Evolutionary conservation across 2,329 filamentous ascomycete species (phyloP), one percentile per base, ranked within the genome.

Genomic region (Dactylella cylindrospora): DNA sequence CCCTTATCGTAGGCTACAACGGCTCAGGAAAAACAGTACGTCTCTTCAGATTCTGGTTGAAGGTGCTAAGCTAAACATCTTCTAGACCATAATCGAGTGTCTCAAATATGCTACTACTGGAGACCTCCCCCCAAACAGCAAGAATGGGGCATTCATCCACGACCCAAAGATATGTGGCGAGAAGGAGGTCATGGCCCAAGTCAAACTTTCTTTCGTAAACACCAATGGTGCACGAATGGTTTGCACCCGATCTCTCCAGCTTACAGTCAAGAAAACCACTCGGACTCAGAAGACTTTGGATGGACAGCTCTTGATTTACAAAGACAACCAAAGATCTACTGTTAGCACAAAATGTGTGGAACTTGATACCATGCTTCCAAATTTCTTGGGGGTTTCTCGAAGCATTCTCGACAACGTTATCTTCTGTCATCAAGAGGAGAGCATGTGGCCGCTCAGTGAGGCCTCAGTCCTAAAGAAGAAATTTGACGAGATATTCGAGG

Each of bases 371-470:
- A 81, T 91, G 67, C 85, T 98, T 72, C 90, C 91, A 0, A 82
- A 87, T 67, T 86, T 88, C 66, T 79, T 98, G 0, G 93, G 93
- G 29, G 93, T 96, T 2, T 93, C 90, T 1, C 84, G 85, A 51
- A 90, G 93, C 9, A 84, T 98, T 51, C 79, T 98, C 20, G 90
- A 97, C 67, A 86, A 86, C 57, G 93, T 98, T 71, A 96, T 98
- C 67, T 98, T 98, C 74, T 98, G 93, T 72, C 93, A 98, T 71
- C 93, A 98, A 71, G 93, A 98, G 71, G 93, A 98, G 67, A 96
- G 91, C 20, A 75, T 97, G 22, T 98, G 93, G 93, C 93, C 93
- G 0, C 84, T 98, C 79, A 94, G 89, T 70, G 88, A 95, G 69
- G 89, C 93, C 0, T 77, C 81, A 0, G 82, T 82, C 0, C 77